Evolutionary conservation across 2,329 filamentous ascomycete genomes (phyloP).

Genomic region (Arthroderma sp.): DNA sequence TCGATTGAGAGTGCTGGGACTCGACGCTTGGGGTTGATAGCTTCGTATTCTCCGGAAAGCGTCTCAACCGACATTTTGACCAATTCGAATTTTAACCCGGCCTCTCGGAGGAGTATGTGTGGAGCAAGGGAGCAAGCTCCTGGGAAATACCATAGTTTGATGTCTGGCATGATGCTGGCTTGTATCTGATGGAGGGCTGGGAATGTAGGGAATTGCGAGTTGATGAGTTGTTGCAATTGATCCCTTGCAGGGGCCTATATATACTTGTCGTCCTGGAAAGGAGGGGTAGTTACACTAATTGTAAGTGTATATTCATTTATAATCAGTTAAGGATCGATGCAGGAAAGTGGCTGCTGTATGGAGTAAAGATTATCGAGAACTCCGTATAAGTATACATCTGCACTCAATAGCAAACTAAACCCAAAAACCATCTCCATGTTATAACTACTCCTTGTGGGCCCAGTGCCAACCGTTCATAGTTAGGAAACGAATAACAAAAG

Average conservation of each 20-base stretch:
- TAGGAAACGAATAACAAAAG: no score
- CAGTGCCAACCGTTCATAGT: no score
- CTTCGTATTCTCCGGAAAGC: slow-evolving; percentile 15
- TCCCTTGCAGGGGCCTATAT: neutral
- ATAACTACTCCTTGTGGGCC: no score
- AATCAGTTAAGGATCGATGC: neutral
- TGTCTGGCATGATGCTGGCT: slow-evolving; percentile 10
- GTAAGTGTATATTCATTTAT: neutral
- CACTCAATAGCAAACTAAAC: no score
- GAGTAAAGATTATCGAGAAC: no score
- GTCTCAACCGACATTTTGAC: slow-evolving; percentile 9
- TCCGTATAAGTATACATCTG: no score
- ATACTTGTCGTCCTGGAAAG: neutral
- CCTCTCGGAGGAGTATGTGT: slow-evolving; percentile 24
- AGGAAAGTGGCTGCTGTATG: neutral
- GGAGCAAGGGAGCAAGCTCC: slow-evolving; percentile 24
- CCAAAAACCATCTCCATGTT: no score
- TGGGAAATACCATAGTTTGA: slow-evolving; percentile 19
- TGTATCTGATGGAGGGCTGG: neutral
- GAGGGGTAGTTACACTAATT: neutral
- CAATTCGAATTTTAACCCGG: slow-evolving; percentile 15
- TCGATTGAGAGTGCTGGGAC: slow-evolving; percentile 24
- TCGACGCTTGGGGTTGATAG: slow-evolving; percentile 25
- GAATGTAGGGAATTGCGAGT: neutral
- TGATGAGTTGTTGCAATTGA: neutral